Percentiles rank a stretch among this genome's conserved stretches.
phyloP scores from a whole-genome alignment of 2,329 filamentous ascomycete genomes.

The Xylariaceae sp. region DNA sequence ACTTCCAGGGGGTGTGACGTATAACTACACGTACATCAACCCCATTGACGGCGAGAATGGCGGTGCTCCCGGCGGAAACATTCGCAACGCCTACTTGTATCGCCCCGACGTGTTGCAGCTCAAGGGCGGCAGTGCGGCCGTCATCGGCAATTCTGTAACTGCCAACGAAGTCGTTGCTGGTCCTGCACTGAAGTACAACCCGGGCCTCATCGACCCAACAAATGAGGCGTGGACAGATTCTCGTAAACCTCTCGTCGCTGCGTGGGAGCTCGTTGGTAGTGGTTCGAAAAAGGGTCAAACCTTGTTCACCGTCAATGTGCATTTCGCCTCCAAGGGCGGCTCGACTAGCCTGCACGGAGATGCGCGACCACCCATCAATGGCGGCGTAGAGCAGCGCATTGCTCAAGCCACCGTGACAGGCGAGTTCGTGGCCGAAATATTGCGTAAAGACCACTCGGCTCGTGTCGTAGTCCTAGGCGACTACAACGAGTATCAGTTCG shows the following conservation, averaged over 20 bases:
- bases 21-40: slow-evolving; percentile 56
- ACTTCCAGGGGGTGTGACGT: slow-evolving; percentile 45
- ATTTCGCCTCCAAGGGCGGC: slow-evolving; percentile 65
- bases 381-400: slow-evolving; percentile 53
- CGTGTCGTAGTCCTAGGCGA: slow-evolving; percentile 61
- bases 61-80: slow-evolving; percentile 66
- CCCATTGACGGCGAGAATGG: slow-evolving; percentile 60
- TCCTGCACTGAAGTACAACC: slow-evolving; percentile 62
- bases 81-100: slow-evolving; percentile 68
- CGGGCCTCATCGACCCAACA: slow-evolving; percentile 61
- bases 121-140: slow-evolving; percentile 48
- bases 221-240: slow-evolving; percentile 57
- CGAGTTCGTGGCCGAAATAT: slow-evolving; percentile 55
- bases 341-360: slow-evolving; percentile 60
- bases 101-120: slow-evolving; percentile 56
- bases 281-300: slow-evolving; percentile 36
- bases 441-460: slow-evolving; percentile 52
- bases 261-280: slow-evolving; percentile 57
- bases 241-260: slow-evolving; percentile 64
- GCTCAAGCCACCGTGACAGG: slow-evolving; percentile 57
- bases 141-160: slow-evolving; percentile 45
- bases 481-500: slow-evolving; percentile 69
- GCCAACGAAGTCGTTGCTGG: slow-evolving; percentile 55
- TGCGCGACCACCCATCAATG: slow-evolving; percentile 62
- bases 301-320: slow-evolving; percentile 71